Percentiles rank a stretch among this genome's conserved stretches.
These are phyloP conservation scores for Sclerotinia borealis DNA, from an alignment of 2,329 filamentous ascomycete genomes.

Conservation along the genomic window DNA sequence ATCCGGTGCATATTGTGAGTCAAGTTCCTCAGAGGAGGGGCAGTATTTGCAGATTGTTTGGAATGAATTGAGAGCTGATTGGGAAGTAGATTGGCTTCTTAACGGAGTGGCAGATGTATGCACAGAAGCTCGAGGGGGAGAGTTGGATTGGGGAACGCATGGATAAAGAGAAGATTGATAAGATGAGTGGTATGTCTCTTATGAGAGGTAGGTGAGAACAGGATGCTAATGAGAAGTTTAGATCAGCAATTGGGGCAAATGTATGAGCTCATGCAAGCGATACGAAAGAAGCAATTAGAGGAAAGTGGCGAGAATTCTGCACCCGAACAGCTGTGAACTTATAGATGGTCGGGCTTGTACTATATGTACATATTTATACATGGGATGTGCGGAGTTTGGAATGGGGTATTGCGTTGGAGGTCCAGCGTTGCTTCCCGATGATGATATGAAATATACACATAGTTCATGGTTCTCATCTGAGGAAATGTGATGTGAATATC, in stretches of 20 bases:
- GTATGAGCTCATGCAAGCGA: constrained; percentile 88
- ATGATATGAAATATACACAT: background rate
- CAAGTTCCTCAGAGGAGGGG: background rate
- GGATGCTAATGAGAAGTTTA: constrained; percentile 34
- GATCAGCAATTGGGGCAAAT: constrained; percentile 91
- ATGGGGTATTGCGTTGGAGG: background rate
- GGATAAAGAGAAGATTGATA: constrained; percentile 76
- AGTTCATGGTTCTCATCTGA: background rate
- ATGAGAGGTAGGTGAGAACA: background rate
- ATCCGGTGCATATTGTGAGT: constrained; percentile 81
- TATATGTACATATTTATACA: constrained; percentile 9
- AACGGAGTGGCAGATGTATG: constrained; percentile 94
- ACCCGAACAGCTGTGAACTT: constrained; percentile 7
- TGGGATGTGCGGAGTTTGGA: background rate
- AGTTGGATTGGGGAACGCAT: constrained; percentile 78
- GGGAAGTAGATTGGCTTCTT: constrained; percentile 76
- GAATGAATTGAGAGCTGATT: background rate
- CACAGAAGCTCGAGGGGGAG: constrained; percentile 84
- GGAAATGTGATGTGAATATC: background rate
- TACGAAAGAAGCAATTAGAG: constrained; percentile 40
- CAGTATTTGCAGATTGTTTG: background rate
- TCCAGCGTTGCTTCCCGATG: constrained; percentile 8
- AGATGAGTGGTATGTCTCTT: constrained; percentile 75
- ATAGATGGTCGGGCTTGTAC: background rate
- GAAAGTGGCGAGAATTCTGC: constrained; percentile 1